A percentile compares a stretch with the other conserved stretches of the same genome.
Evolutionary conservation across 768 basidiomycete genomes (phyloP).

Genomic region (Nidularia sp.): DNA sequence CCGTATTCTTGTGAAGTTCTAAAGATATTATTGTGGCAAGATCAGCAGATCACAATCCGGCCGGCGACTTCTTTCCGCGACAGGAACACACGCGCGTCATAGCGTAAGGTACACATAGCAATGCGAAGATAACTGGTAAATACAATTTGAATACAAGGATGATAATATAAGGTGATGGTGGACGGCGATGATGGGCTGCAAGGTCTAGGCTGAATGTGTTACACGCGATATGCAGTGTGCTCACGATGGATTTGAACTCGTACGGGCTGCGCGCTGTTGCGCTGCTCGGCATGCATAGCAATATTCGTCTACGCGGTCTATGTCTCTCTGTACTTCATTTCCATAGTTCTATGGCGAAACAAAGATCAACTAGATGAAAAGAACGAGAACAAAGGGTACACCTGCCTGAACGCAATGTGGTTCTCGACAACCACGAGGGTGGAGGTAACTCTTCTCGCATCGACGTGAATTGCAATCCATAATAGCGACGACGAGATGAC

Average conservation of each 20-base stretch:
- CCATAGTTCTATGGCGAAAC: conserved; percentile 51
- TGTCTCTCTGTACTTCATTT: conserved; percentile 60
- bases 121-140: neutral
- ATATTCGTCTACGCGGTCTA: conserved; percentile 68
- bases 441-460: conserved; percentile 63
- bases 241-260: conserved; percentile 1
- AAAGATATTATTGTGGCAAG: neutral
- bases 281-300: conserved; percentile 71
- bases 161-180: neutral
- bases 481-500: conserved; percentile 69
- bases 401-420: conserved; percentile 56
- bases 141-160: neutral
- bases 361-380: neutral
- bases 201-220: neutral
- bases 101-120: neutral
- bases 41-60: conserved; percentile 1
- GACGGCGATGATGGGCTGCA: neutral
- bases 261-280: conserved; percentile 28
- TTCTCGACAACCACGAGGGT: conserved; percentile 52
- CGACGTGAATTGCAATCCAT: conserved; percentile 64
- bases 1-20: neutral
- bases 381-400: conserved; percentile 1
- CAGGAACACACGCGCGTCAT: neutral
- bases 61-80: neutral
- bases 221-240: neutral